phyloP scores from a whole-genome alignment of 139 green algal species.

The Chlamydomonas sphaeroides region DNA sequence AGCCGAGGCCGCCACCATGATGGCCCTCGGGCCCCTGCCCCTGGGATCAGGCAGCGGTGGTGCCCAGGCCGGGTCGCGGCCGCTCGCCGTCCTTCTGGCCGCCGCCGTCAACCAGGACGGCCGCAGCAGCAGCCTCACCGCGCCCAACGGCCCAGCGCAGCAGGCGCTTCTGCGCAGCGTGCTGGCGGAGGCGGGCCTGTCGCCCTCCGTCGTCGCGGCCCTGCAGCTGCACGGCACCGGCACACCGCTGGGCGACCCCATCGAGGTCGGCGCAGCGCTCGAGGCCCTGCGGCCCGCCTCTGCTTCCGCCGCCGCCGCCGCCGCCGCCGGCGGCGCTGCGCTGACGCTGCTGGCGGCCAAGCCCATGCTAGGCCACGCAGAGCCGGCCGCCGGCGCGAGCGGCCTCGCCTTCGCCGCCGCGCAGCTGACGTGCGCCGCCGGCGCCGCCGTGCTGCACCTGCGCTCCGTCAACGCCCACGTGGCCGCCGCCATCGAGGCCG shows the following conservation, averaged over 20 bases:
- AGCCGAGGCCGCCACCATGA: slow-evolving; percentile 47
- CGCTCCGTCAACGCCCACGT: slow-evolving; percentile 74
- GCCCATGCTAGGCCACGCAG: slow-evolving; percentile 75
- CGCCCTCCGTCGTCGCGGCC: slow-evolving; percentile 9
- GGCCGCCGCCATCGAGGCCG: slow-evolving; percentile 35
- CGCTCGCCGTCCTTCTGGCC: slow-evolving; percentile 51
- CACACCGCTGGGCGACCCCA: slow-evolving; percentile 86
- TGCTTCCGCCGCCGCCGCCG: neutral
- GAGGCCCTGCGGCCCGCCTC: slow-evolving; percentile 3
- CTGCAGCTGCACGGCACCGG: slow-evolving; percentile 85
- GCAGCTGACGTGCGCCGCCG: neutral
- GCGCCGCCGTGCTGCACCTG: slow-evolving; percentile 69
- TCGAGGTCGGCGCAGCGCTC: slow-evolving; percentile 70
- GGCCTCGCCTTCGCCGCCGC: slow-evolving; percentile 39
- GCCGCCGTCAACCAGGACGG: slow-evolving; percentile 85
- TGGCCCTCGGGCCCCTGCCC: slow-evolving; percentile 50
- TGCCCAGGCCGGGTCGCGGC: neutral
- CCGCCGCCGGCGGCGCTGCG: neutral
- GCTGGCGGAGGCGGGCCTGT: slow-evolving; percentile 42
- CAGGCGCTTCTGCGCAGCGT: slow-evolving; percentile 74
- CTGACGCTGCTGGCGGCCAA: slow-evolving; percentile 75
- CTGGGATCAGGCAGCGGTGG: too few species aligned
- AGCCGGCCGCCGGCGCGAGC: slow-evolving; percentile 76
- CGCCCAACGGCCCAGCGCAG: slow-evolving; percentile 88
- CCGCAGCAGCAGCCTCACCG: slow-evolving; percentile 85